Evolutionary conservation across 2,329 filamentous ascomycete genomes (phyloP).

Genomic region (Pyrenochaeta sp.): DNA sequence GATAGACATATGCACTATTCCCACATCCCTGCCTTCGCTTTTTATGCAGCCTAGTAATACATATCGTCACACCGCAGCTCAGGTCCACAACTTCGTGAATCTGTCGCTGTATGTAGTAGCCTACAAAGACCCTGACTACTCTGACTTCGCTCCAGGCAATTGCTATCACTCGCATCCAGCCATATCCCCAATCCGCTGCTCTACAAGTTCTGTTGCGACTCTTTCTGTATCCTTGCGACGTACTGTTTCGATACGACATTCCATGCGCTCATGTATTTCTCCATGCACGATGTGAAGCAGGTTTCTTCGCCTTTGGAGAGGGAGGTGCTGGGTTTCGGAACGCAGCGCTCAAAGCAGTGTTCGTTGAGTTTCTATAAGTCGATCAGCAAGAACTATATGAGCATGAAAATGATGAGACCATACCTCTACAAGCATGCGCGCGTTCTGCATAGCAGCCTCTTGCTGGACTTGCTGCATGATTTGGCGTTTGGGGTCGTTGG

Average conservation of each 20-base stretch:
- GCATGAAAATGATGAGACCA: no score
- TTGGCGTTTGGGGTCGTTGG: constrained; percentile 54
- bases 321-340: constrained; percentile 61
- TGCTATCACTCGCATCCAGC: no score
- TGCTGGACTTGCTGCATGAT: constrained; percentile 63
- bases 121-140: not conserved
- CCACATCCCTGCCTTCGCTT: not conserved
- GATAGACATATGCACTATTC: not conserved
- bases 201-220: constrained; percentile 26
- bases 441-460: constrained; percentile 62
- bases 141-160: not conserved
- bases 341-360: constrained; percentile 65
- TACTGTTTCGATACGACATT: constrained; percentile 62
- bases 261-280: constrained; percentile 65
- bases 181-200: not conserved
- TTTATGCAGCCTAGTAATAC: not conserved
- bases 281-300: constrained; percentile 63
- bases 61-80: not conserved
- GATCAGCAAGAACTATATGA: no score
- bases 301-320: constrained; percentile 59
- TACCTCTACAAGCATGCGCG: constrained; percentile 58
- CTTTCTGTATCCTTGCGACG: constrained; percentile 58
- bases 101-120: no score
- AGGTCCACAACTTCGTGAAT: not conserved
- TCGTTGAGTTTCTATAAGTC: constrained; percentile 59